Percentiles rank a stretch among this genome's conserved stretches.
These are phyloP conservation scores for Rhodofomes roseus DNA, from an alignment of 1,284 basidiomycete species.

Conservation along the genomic window DNA sequence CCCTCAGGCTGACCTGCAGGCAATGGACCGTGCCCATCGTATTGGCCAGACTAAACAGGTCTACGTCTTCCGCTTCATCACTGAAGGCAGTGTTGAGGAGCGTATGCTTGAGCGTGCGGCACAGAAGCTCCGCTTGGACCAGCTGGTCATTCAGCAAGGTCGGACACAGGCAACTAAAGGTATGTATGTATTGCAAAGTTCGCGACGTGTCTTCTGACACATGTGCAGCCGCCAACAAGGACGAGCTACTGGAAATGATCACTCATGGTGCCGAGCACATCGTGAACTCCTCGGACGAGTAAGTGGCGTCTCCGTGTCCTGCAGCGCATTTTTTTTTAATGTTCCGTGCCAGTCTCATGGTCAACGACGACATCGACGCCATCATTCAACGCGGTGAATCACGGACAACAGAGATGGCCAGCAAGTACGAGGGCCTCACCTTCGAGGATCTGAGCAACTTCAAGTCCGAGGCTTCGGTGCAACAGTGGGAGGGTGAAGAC, in stretches of 20 bases:
- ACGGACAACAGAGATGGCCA: constrained; percentile 85
- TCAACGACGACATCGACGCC: constrained; percentile 93
- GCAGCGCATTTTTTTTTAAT: constrained; percentile 1
- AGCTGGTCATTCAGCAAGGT: constrained; percentile 97
- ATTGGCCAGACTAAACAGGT: constrained; percentile 99
- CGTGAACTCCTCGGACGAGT: constrained; percentile 75
- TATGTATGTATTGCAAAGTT: constrained; percentile 17
- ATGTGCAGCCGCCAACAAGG: constrained; percentile 81
- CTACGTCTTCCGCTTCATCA: constrained; percentile 97
- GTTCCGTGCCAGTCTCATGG: constrained; percentile 51
- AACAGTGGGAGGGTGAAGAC: constrained; percentile 97
- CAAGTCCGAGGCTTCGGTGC: constrained; percentile 86
- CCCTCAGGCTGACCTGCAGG: constrained; percentile 97
- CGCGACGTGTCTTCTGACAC: neutral
- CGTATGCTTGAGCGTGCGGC: constrained; percentile 96
- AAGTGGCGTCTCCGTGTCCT: constrained; percentile 22
- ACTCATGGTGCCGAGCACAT: constrained; percentile 98
- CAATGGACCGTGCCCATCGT: constrained; percentile 98
- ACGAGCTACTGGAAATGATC: constrained; percentile 98
- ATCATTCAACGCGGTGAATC: constrained; percentile 94
- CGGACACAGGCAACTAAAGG: constrained; percentile 71
- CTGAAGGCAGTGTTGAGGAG: constrained; percentile 96
- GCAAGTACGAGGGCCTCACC: constrained; percentile 91
- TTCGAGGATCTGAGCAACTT: constrained; percentile 97
- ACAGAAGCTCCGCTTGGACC: constrained; percentile 94